Percentiles rank a stretch among this genome's conserved stretches.
Evolutionary conservation across 2,329 filamentous ascomycete genomes (phyloP).

Genomic region (Gyromitra esculenta): DNA sequence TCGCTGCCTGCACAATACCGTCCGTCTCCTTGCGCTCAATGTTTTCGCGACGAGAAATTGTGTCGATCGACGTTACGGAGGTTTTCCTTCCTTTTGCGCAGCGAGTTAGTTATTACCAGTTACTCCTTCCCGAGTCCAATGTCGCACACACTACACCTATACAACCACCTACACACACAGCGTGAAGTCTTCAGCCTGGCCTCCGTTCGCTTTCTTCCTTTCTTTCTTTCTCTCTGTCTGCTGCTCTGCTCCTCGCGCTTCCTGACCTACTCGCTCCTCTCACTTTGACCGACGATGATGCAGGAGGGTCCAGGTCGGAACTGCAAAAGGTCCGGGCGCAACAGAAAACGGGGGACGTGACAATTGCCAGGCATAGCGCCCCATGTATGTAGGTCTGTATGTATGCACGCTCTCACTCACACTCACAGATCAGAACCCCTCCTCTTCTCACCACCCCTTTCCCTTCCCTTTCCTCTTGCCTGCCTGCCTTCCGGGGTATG

Average conservation of each 20-base stretch:
- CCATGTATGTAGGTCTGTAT: conserved; percentile 40
- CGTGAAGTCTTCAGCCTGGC: conserved; percentile 32
- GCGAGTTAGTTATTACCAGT: conserved; percentile 24
- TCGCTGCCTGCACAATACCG: conserved; percentile 32
- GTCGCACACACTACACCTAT: conserved; percentile 24
- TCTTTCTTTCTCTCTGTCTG: neutral
- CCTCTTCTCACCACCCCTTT: conserved; percentile 14
- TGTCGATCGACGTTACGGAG: conserved; percentile 47
- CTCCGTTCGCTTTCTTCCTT: conserved; percentile 28
- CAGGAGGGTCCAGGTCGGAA: conserved; percentile 48
- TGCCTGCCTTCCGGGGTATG: conserved; percentile 20
- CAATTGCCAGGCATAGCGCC: conserved; percentile 41
- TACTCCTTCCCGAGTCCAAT: conserved; percentile 34
- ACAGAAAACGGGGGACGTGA: conserved; percentile 53
- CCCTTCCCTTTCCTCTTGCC: conserved; percentile 1
- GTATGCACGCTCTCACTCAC: conserved; percentile 32
- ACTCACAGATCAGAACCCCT: conserved; percentile 42
- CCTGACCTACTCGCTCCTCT: conserved; percentile 5
- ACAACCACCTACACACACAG: neutral
- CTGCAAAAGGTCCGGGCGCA: conserved; percentile 48
- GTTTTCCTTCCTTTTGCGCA: conserved; percentile 49
- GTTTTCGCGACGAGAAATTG: conserved; percentile 34
- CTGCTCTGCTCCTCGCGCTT: neutral
- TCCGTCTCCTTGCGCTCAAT: conserved; percentile 41
- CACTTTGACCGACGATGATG: conserved; percentile 40